phyloP scores from a whole-genome alignment of 2,329 filamentous ascomycete genomes.

The Fusarium sp. region DNA sequence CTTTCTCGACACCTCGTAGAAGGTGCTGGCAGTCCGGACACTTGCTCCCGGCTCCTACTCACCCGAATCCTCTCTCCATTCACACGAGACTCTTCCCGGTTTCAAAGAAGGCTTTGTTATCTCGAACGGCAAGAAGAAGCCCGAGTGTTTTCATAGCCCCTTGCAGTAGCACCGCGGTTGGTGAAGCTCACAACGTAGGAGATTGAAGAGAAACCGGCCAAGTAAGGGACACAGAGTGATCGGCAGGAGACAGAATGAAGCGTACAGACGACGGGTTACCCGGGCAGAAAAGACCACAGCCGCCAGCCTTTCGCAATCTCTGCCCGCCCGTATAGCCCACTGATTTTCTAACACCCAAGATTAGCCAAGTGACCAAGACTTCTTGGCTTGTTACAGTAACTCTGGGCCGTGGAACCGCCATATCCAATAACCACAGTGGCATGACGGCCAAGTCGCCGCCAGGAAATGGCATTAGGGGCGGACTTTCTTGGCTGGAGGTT shows the following conservation, averaged over 20 bases:
- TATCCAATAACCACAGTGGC: not conserved
- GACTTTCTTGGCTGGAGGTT: slow-evolving; percentile 18
- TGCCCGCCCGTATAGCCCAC: not conserved
- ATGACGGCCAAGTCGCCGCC: not conserved
- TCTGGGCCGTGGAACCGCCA: slow-evolving; percentile 6
- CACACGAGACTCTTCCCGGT: not conserved
- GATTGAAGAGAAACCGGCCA: not conserved
- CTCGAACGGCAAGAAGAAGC: not conserved
- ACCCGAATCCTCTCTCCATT: not conserved
- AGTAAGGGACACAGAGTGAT: not conserved
- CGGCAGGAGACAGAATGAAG: not conserved
- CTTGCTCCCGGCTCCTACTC: not conserved
- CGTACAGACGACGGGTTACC: not conserved
- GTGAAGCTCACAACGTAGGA: not conserved
- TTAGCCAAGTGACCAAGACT: slow-evolving; percentile 26
- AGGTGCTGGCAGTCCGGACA: not conserved
- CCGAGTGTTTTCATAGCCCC: not conserved
- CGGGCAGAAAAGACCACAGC: not conserved
- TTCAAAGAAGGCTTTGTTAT: not conserved
- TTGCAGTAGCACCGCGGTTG: not conserved
- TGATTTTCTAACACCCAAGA: slow-evolving; percentile 8
- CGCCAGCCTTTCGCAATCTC: not conserved
- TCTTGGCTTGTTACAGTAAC: slow-evolving; percentile 20
- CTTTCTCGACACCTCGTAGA: not conserved
- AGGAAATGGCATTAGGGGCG: slow-evolving; percentile 11